phyloP scores from a whole-genome alignment of 805 yeast genomes.

The Grigorovia transvaalensis region DNA sequence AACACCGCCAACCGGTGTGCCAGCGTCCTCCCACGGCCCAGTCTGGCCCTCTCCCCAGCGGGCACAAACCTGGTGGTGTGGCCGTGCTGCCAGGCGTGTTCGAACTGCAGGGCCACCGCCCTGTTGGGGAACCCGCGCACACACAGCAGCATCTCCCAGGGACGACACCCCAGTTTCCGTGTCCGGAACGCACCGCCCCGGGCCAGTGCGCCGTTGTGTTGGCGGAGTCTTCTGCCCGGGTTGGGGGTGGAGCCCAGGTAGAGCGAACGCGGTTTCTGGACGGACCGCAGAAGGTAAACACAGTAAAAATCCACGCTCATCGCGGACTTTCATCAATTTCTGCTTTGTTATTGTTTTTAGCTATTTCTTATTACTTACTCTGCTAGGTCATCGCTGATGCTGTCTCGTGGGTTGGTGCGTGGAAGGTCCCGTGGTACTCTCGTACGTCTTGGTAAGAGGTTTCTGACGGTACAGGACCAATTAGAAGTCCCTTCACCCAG shows the following conservation, averaged over 20 bases:
- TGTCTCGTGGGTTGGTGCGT: not conserved
- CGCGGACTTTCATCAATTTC: too few species aligned
- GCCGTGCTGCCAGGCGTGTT: conserved; percentile 77
- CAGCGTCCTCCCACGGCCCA: conserved; percentile 33
- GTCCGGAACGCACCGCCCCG: conserved; percentile 66
- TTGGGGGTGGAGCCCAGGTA: conserved; percentile 80
- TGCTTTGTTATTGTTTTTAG: too few species aligned
- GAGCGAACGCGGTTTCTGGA: conserved; percentile 45
- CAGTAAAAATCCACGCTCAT: conserved; percentile 41
- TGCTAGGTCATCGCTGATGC: not conserved
- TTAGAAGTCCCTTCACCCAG: conserved; percentile 38
- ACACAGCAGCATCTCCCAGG: conserved; percentile 59
- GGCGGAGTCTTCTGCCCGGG: conserved; percentile 57
- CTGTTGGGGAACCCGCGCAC: conserved; percentile 67
- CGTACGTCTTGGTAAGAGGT: not conserved
- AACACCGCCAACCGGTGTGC: conserved; percentile 40
- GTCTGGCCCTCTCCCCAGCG: conserved; percentile 28
- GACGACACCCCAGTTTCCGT: conserved; percentile 44
- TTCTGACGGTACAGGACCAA: not conserved
- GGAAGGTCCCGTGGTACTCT: not conserved
- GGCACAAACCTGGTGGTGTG: conserved; percentile 51
- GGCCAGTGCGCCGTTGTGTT: conserved; percentile 62
- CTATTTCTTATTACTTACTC: too few species aligned
- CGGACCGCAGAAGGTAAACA: conserved; percentile 58
- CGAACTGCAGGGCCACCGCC: conserved; percentile 65